Base-by-base conservation (phyloP, 177 flowering plant genomes). In the Vitis hybrid region DNA sequence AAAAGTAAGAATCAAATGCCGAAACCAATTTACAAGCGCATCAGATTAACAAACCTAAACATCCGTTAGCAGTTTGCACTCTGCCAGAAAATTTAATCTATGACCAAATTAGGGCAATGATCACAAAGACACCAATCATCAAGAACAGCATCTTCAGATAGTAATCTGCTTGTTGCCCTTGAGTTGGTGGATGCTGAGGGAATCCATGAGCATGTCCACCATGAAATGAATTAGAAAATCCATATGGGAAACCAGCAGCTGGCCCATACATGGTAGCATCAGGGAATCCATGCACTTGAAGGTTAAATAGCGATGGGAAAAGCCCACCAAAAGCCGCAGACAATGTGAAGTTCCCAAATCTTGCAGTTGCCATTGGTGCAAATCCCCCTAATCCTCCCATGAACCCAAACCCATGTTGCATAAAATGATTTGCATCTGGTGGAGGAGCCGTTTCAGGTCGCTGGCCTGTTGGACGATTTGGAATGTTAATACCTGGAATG, bases 321-420 rank as follows among this genome's bases (percentile, higher is more conserved):
- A 91, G 78, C 65, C 96, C 94, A 55, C 93, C 91, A 81, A 88
- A 84, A 29, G 89, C 92, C 0, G 91, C 89, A 64, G 94, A 88
- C 3, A 89, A 66, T 4, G 89, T 87, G 51, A 91, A 79, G 72
- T 87, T 89, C 71, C 94, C 93, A 76, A 86, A 79, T 66, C 93
- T 80, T 56, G 91, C 79, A 20, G 84, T 66, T 14, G 90, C 86
- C 80, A 81, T 77, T 2, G 94, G 91, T 7, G 86, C 83, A 74
- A 85, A 76, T 18, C 85, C 92, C 4, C 94, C 90, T 59, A 78
- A 74, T 0, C 86, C 84, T 10, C 89, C 83, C 87, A 77, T 85
- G 68, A 86, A 84, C 58, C 90, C 95, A 77, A 86, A 81, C 31
- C 85, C 90, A 73, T 79, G 84, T 14, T 75, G 94, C 6, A 82